A percentile compares a stretch with the other conserved stretches of the same genome.
These are phyloP conservation scores for Populus tremula DNA, from an alignment of 345 rosid genomes.

Conservation along the genomic window DNA sequence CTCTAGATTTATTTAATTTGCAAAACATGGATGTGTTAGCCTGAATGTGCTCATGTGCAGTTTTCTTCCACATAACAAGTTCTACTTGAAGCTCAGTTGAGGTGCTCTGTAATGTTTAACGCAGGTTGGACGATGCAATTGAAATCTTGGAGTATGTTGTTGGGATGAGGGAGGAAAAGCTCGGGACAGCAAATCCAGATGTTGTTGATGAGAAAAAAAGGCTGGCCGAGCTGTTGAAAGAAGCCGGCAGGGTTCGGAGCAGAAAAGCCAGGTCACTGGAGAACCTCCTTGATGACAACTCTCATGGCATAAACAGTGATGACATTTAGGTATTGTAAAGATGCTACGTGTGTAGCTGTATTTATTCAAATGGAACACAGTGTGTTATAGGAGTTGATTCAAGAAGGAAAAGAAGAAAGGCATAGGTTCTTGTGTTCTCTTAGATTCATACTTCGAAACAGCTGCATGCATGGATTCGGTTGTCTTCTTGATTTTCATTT, in stretches of 20 bases:
- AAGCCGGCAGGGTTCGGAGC: slow-evolving; percentile 70
- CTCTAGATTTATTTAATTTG: not conserved
- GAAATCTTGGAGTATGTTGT: slow-evolving; percentile 65
- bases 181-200: slow-evolving; percentile 86
- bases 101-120: slow-evolving; percentile 11
- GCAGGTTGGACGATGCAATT: slow-evolving; percentile 87
- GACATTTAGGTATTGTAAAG: slow-evolving; percentile 36
- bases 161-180: slow-evolving; percentile 76
- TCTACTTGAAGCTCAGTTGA: not conserved
- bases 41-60: not conserved
- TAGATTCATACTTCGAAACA: slow-evolving; percentile 16
- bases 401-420: slow-evolving; percentile 15
- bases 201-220: slow-evolving; percentile 89
- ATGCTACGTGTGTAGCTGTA: slow-evolving; percentile 7
- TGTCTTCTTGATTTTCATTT: not conserved
- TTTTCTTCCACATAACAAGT: not conserved
- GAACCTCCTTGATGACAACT: slow-evolving; percentile 66
- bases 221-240: slow-evolving; percentile 69
- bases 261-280: slow-evolving; percentile 70
- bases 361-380: slow-evolving; percentile 17
- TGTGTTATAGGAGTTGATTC: slow-evolving; percentile 36
- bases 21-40: not conserved
- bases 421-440: slow-evolving; percentile 14
- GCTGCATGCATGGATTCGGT: slow-evolving; percentile 7
- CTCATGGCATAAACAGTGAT: slow-evolving; percentile 29